These are phyloP conservation scores for Corylus americana DNA, from an alignment of 306 rosid genomes.

Conservation along the genomic window DNA sequence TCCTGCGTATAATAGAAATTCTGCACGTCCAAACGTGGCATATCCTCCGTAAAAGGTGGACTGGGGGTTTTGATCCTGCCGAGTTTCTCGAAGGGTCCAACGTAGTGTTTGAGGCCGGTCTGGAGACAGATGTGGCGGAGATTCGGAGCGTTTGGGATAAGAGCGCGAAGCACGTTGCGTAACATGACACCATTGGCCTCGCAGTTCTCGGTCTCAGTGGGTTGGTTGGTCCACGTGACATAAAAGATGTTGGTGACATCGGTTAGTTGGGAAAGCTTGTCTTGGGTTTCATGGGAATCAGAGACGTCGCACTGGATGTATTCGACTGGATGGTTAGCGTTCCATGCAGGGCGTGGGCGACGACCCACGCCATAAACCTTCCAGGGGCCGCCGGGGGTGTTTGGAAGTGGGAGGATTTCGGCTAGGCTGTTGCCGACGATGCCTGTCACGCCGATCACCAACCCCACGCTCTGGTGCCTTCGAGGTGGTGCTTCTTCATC, in stretches of 20 bases:
- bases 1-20: conserved; percentile 63
- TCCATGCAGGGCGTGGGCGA: conserved; percentile 67
- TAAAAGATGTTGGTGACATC: conserved; percentile 70
- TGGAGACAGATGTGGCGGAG: conserved; percentile 75
- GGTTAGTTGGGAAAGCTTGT: conserved; percentile 55
- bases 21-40: conserved; percentile 23
- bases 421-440: conserved; percentile 81
- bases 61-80: conserved; percentile 40
- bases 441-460: conserved; percentile 64
- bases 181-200: conserved; percentile 59
- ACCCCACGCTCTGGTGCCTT: conserved; percentile 48
- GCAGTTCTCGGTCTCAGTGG: conserved; percentile 57
- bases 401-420: conserved; percentile 65
- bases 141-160: conserved; percentile 60
- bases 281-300: conserved; percentile 44
- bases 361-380: conserved; percentile 79
- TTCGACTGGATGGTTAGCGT: conserved; percentile 60
- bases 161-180: conserved; percentile 47
- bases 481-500: conserved; percentile 46
- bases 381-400: conserved; percentile 80
- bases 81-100: conserved; percentile 44
- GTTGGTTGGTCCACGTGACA: conserved; percentile 55
- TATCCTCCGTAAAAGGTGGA: conserved; percentile 65
- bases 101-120: conserved; percentile 59
- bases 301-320: conserved; percentile 70